Conservation (phyloP, 345 rosid genomes). For the Leavenworthia alabamica region DNA sequence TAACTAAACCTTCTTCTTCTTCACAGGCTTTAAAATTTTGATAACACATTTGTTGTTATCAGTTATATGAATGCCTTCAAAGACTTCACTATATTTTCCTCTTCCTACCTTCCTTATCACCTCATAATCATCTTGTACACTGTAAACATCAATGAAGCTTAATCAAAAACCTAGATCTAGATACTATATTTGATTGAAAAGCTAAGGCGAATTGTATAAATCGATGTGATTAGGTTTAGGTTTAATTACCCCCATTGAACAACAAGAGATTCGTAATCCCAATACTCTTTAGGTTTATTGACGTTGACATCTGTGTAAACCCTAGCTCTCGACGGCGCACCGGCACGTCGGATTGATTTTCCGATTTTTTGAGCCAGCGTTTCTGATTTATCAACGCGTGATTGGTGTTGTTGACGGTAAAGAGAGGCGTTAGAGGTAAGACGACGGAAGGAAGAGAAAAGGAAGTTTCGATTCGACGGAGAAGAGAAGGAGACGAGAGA, state of each 20-base stretch:
- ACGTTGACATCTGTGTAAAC: constrained; percentile 87
- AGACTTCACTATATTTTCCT: constrained; percentile 94
- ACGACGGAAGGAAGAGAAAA: constrained; percentile 19
- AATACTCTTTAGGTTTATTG: constrained; percentile 71
- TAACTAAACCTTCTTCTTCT: constrained; percentile 99
- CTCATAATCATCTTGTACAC: constrained; percentile 94
- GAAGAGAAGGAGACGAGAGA: constrained; percentile 18
- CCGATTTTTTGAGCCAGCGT: constrained; percentile 98
- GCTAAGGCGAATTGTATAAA: too few species aligned
- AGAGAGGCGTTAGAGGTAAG: constrained; percentile 36
- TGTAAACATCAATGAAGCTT: constrained; percentile 24
- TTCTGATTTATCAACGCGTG: constrained; percentile 35
- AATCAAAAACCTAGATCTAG: too few species aligned
- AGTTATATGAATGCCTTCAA: constrained; percentile 81
- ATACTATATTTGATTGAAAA: too few species aligned
- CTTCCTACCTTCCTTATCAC: constrained; percentile 96
- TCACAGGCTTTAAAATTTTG: constrained; percentile 95
- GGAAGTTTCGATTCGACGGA: constrained; percentile 22
- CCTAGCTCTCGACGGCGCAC: constrained; percentile 94
- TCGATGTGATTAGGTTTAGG: neutral
- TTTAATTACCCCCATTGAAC: constrained; percentile 69
- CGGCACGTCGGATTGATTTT: constrained; percentile 82
- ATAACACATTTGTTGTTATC: constrained; percentile 79
- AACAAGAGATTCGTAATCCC: constrained; percentile 68
- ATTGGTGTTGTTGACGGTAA: constrained; percentile 24